These are phyloP conservation scores for Teratosphaeria epicoccoides DNA, from an alignment of 2,329 filamentous ascomycete genomes.

Conservation along the genomic window DNA sequence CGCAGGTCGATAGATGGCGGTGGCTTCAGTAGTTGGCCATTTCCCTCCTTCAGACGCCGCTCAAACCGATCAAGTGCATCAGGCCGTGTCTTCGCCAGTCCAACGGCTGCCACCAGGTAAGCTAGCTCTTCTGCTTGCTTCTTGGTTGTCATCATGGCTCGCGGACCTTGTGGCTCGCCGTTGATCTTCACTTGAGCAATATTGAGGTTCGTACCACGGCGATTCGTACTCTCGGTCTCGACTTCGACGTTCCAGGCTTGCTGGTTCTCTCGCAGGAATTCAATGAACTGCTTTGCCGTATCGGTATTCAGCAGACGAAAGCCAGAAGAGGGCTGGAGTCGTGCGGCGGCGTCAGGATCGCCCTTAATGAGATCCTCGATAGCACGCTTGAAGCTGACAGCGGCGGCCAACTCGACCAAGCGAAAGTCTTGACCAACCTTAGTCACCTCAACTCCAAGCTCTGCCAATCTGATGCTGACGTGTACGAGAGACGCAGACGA, in stretches of 20 bases:
- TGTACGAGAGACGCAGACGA: neutral
- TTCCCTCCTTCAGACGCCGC: slow-evolving; percentile 21
- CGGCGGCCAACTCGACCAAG: slow-evolving; percentile 28
- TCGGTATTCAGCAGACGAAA: slow-evolving; percentile 24
- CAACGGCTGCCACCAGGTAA: slow-evolving; percentile 28
- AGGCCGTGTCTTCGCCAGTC: slow-evolving; percentile 24
- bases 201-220: slow-evolving; percentile 2
- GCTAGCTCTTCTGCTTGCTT: slow-evolving; percentile 27
- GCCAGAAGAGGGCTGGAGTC: slow-evolving; percentile 17
- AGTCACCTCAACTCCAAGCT: slow-evolving; percentile 26
- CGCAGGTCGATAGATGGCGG: slow-evolving; percentile 20
- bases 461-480: slow-evolving; percentile 26
- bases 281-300: slow-evolving; percentile 30
- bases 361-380: slow-evolving; percentile 24
- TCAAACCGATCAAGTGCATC: slow-evolving; percentile 25
- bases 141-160: slow-evolving; percentile 24
- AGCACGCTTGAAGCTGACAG: slow-evolving; percentile 30
- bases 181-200: slow-evolving; percentile 22
- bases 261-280: slow-evolving; percentile 22
- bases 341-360: neutral
- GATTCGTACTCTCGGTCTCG: slow-evolving; percentile 6
- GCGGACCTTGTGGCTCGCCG: slow-evolving; percentile 17
- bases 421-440: slow-evolving; percentile 18
- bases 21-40: slow-evolving; percentile 24
- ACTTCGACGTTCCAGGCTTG: slow-evolving; percentile 13